Evolutionary conservation across 805 yeast genomes (phyloP), one percentile per base, ranked within the genome.

Genomic region (Yarrowia phangngaensis): DNA sequence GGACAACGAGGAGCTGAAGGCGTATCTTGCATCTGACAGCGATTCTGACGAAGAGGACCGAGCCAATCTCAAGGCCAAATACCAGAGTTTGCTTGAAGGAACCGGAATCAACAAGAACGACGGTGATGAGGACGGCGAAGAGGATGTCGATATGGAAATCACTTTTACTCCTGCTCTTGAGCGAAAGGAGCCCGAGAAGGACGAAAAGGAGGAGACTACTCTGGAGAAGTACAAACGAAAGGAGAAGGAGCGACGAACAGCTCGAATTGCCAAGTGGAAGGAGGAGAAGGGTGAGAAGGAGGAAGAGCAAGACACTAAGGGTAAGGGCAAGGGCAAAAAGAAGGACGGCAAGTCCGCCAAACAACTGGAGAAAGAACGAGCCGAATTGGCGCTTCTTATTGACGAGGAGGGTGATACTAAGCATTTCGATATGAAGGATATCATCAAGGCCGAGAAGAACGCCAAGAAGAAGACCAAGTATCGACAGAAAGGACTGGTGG

Each of bases 131-230:
- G 53, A 34, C 3, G 51, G 19, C 16, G 27, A 40, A n/a, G 54
- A 48, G 31, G 82, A 71, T 40, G 82, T 84, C 20, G 96, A 88
- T 60, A 84, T 92, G 87, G 97, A 92, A 64, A 85, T 92, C 58
- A 88, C 97, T 0, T 92, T 92, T 65, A 87, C 89, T 28, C 96
- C 97, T 2, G 97, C 86, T 3, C 66, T 88, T n/a, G n/a, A n/a
- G n/a, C n/a, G n/a, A n/a, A n/a, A n/a, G n/a, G n/a, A n/a, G n/a
- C n/a, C n/a, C n/a, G n/a, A n/a, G n/a, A n/a, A n/a, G 47, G 75
- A 74, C 34, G 78, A 72, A 15, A 67, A 60, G 29, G 66, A 59
- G 2, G 55, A 51, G 17, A 59, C 63, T 8, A 69, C 61, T 9
- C 66, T 66, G 41, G 65, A 60, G 28, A 71, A 60, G 19, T 78